Conservation (phyloP, 2,329 filamentous ascomycete genomes). For the Sclerotinia nivalis region DNA sequence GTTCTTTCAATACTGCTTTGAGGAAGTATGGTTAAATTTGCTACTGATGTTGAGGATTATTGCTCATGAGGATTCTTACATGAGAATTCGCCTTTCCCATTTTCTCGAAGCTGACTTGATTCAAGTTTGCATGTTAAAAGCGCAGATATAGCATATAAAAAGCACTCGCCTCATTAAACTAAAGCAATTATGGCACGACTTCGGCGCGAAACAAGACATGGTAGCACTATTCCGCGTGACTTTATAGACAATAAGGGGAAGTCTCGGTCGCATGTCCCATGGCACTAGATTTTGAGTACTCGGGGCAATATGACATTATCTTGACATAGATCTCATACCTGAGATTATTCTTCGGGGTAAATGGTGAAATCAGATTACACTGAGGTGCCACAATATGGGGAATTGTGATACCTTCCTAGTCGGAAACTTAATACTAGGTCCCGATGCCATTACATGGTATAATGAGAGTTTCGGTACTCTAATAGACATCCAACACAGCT, state of each 20-base stretch:
- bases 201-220: neutral
- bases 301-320: neutral
- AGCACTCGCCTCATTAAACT: too few relatives aligned
- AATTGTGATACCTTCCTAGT: too few relatives aligned
- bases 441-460: too few relatives aligned
- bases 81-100: neutral
- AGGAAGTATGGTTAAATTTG: neutral
- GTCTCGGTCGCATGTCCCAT: neutral
- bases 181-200: neutral
- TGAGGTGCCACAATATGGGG: too few relatives aligned
- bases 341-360: neutral
- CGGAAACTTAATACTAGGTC: too few relatives aligned
- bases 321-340: neutral
- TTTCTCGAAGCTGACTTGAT: neutral
- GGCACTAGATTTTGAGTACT: neutral
- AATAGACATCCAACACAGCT: too few relatives aligned
- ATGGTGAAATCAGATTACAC: too few relatives aligned
- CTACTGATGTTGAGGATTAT: neutral
- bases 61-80: neutral
- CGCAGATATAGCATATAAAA: too few relatives aligned
- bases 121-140: too few relatives aligned
- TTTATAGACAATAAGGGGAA: neutral
- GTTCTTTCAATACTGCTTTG: neutral
- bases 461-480: too few relatives aligned
- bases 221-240: neutral